Evolutionary conservation across 1,284 basidiomycete species (phyloP).

Genomic region (Apiotrichum laibachii): DNA sequence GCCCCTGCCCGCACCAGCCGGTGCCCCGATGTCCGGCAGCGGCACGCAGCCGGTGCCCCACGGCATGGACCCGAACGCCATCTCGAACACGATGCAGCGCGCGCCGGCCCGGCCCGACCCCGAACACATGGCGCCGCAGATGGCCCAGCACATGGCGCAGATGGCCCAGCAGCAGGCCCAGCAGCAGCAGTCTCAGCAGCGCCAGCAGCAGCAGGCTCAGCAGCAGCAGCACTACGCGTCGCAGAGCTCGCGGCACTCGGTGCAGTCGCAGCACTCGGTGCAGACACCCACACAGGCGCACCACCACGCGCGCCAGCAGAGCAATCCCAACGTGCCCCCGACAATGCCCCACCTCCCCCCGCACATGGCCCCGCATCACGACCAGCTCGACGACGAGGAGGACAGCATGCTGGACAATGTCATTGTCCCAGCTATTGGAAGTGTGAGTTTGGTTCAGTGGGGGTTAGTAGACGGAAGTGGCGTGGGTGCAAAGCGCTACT

Average conservation of each 20-base stretch:
- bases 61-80: constrained; percentile 12
- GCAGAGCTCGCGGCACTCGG: constrained; percentile 1
- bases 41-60: constrained; percentile 1
- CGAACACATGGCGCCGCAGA: constrained; percentile 15
- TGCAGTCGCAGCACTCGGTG: constrained; percentile 26
- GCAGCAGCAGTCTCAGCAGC: constrained; percentile 4
- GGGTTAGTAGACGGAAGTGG: background rate
- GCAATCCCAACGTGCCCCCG: constrained; percentile 60
- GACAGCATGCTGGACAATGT: constrained; percentile 94
- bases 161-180: constrained; percentile 11
- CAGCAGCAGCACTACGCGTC: background rate
- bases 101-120: constrained; percentile 13
- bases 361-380: constrained; percentile 36
- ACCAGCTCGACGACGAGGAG: constrained; percentile 59
- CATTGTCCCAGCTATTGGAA: constrained; percentile 84
- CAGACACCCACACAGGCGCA: constrained; percentile 25
- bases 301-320: constrained; percentile 52
- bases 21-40: background rate
- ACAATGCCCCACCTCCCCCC: constrained; percentile 43
- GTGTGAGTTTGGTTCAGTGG: constrained; percentile 58
- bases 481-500: too few species aligned
- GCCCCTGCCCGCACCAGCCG: constrained; percentile 15
- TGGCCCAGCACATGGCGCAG: constrained; percentile 18
- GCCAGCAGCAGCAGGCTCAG: background rate
- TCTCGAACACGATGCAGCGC: constrained; percentile 30